Conservation (phyloP, 495 filamentous ascomycete genomes). For the Podospora bellae-mahoneyi region DNA sequence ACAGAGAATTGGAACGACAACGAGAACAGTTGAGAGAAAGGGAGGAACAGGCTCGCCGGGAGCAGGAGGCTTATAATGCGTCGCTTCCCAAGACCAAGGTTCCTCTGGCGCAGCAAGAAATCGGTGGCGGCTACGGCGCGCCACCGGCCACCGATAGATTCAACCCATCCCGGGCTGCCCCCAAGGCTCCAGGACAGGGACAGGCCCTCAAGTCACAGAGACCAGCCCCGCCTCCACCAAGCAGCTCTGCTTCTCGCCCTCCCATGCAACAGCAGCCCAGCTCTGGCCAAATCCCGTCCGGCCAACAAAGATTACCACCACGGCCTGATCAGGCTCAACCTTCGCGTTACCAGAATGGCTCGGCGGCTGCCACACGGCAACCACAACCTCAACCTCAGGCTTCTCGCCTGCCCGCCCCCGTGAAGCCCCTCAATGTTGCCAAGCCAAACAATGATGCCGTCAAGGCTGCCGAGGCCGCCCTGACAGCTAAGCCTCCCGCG, state of each 20-base stretch:
- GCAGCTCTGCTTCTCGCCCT: constrained; percentile 36
- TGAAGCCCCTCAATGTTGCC: constrained; percentile 90
- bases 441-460: constrained; percentile 70
- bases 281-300: constrained; percentile 26
- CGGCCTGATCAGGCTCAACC: constrained; percentile 29
- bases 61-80: constrained; percentile 83
- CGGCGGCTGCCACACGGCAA: constrained; percentile 32
- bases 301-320: constrained; percentile 29
- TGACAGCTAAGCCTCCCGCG: constrained; percentile 67
- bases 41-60: constrained; percentile 64
- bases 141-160: constrained; percentile 61
- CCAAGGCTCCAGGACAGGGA: constrained; percentile 48
- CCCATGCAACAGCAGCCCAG: constrained; percentile 42
- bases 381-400: constrained; percentile 40
- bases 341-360: constrained; percentile 41
- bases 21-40: constrained; percentile 52
- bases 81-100: constrained; percentile 71
- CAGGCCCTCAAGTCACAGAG: constrained; percentile 50
- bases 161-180: constrained; percentile 73
- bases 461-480: constrained; percentile 76
- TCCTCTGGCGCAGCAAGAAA: constrained; percentile 82
- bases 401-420: constrained; percentile 62
- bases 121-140: constrained; percentile 55
- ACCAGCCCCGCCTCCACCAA: constrained; percentile 51
- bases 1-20: constrained; percentile 43